A percentile compares a stretch with the other conserved stretches of the same genome.
Conservation (phyloP, 345 rosid species). For the Salix dunnii region DNA sequence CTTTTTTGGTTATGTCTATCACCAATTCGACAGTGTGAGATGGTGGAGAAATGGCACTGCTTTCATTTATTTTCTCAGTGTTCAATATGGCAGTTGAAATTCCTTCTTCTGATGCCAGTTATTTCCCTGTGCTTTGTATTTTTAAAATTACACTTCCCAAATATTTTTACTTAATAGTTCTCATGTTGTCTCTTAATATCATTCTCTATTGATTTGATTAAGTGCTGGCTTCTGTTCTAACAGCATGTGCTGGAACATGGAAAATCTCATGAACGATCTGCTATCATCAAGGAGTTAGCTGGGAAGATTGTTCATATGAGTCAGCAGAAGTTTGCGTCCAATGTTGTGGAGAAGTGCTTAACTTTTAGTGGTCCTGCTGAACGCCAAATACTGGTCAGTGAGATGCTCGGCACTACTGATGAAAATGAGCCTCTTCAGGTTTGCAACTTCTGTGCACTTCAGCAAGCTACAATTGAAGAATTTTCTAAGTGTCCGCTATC, state of each 20-base stretch:
- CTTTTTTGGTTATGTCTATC: too few relatives aligned
- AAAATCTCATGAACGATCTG: slow-evolving; percentile 76
- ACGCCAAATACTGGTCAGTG: slow-evolving; percentile 70
- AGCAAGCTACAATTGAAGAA: slow-evolving; percentile 68
- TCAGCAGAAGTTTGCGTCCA: slow-evolving; percentile 97
- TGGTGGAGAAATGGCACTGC: background rate
- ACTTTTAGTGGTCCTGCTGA: slow-evolving; percentile 74
- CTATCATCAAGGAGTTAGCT: slow-evolving; percentile 62
- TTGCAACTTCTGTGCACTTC: slow-evolving; percentile 48
- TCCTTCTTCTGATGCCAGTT: background rate
- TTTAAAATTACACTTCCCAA: background rate
- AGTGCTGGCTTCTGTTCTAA: slow-evolving; percentile 5
- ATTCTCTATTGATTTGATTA: background rate
- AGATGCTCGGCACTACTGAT: slow-evolving; percentile 94
- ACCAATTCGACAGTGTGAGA: too few relatives aligned
- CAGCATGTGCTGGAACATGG: slow-evolving; percentile 99
- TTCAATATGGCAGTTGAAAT: background rate
- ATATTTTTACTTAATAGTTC: background rate
- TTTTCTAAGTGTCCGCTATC: slow-evolving; percentile 26
- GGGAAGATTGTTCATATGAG: slow-evolving; percentile 95
- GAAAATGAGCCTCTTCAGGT: slow-evolving; percentile 99
- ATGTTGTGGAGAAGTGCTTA: slow-evolving; percentile 88
- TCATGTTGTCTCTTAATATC: background rate
- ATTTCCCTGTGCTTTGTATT: background rate
- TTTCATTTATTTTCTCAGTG: background rate